These are phyloP conservation scores for Populus trichocarpa DNA, from an alignment of 441 rosid species.

Conservation along the genomic window DNA sequence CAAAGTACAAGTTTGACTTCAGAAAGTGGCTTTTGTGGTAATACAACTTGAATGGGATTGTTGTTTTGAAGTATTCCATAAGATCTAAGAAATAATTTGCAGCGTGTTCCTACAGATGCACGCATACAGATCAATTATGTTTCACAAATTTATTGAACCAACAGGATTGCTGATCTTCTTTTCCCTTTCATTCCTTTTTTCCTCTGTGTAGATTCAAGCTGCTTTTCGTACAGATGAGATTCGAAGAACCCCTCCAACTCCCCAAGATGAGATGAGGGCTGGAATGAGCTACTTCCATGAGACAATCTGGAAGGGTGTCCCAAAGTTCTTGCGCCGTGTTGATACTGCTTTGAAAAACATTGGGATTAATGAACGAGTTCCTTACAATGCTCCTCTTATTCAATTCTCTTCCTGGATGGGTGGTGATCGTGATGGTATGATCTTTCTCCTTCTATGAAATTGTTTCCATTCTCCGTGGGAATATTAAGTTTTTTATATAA, in stretches of 20 bases:
- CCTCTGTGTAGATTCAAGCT: slow-evolving; percentile 74
- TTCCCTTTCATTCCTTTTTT: neutral
- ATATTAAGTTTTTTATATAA: no score
- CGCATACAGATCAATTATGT: neutral
- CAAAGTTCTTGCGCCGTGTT: slow-evolving; percentile 34
- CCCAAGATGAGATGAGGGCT: slow-evolving; percentile 58
- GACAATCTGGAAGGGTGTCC: slow-evolving; percentile 37
- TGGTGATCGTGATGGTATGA: slow-evolving; percentile 86
- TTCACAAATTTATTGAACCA: neutral
- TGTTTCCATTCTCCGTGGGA: neutral
- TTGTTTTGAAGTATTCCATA: neutral
- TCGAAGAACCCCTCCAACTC: slow-evolving; percentile 88
- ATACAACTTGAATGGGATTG: neutral
- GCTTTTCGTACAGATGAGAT: slow-evolving; percentile 98
- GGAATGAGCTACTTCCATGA: slow-evolving; percentile 57
- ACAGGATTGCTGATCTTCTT: neutral
- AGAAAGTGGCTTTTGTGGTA: neutral
- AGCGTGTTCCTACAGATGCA: neutral
- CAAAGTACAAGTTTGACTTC: neutral
- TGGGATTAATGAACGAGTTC: slow-evolving; percentile 73
- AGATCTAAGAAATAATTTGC: neutral
- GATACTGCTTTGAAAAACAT: slow-evolving; percentile 68
- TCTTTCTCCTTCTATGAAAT: neutral
- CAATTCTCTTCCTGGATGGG: slow-evolving; percentile 98
- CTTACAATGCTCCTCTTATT: slow-evolving; percentile 82